Base-by-base conservation (phyloP, 805 yeast genomes). In the Grigorovia transvaalensis region DNA sequence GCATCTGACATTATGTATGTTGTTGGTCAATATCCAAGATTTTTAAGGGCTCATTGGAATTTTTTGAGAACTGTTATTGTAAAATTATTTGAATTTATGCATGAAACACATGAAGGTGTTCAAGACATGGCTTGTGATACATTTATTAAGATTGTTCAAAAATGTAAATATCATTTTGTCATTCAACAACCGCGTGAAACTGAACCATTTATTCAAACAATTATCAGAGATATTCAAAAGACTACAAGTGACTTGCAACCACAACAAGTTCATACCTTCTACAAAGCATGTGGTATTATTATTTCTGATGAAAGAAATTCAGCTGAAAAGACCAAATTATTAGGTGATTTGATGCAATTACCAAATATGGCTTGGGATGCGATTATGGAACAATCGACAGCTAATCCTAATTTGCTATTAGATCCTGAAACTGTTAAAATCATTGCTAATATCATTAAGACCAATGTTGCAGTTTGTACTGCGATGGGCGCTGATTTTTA, bases 111-210 rank as follows among this genome's bases (percentile, higher is more conserved):
- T 70, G 99, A 91, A 70, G 99, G 99, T 74, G 99, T 93, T 55
- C 99, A 93, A 73, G 99, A 93, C 70, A 93, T 93, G 99, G 99
- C 99, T 9, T 93, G 99, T 75, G 99, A 93, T 70, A 93, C 99
- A 0, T 93, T 93, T 66, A 91, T 91, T 66, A 93, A 93, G 69
- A 93, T 93, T 68, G 88, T 96, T 20, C 84, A 81, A 59, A 93
- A 93, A 71, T 93, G 99, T 77, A 90, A 89, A 70, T 82, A 90
- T 58, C 97, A 91, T 70, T 93, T 93, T 70, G 96, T 91, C 44
- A 84, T 85, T 48, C 84, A 80, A 59, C 97, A 91, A 70, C 78
- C 81, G 19, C 84, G 83, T 56, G 98, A 95, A 71, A 67, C 78
- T 8, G 95, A 85, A 65, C 96, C 98, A 18, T 91, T 91, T 62